Conservation (phyloP, 1,139 yeast species). For the Debaryomyces nepalensis region DNA sequence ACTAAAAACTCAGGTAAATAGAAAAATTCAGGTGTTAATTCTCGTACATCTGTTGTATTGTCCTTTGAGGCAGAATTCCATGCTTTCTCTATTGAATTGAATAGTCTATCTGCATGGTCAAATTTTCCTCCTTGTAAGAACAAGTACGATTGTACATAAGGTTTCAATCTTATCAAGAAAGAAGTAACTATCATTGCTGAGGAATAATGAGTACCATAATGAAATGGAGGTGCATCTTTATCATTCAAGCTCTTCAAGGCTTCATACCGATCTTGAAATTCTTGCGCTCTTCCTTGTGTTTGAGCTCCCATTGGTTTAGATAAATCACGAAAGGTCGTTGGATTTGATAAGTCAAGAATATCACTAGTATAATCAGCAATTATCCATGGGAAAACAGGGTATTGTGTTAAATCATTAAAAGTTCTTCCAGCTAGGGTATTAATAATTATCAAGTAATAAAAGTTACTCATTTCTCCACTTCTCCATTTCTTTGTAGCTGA, state of each 20-base stretch:
- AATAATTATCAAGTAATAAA: slow-evolving; percentile 74
- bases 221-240: slow-evolving; percentile 72
- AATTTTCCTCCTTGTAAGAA: slow-evolving; percentile 83
- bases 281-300: slow-evolving; percentile 55
- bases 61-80: slow-evolving; percentile 81
- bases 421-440: slow-evolving; percentile 88
- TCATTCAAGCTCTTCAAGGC: slow-evolving; percentile 61
- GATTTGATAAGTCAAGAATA: slow-evolving; percentile 61
- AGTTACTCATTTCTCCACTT: slow-evolving; percentile 76
- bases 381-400: slow-evolving; percentile 92
- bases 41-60: slow-evolving; percentile 85
- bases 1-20: slow-evolving; percentile 75
- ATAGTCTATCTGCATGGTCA: slow-evolving; percentile 84
- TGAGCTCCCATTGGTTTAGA: slow-evolving; percentile 94
- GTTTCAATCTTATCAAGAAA: slow-evolving; percentile 71
- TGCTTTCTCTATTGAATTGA: slow-evolving; percentile 70
- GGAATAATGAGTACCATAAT: slow-evolving; percentile 90
- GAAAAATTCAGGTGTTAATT: slow-evolving; percentile 81
- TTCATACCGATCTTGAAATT: slow-evolving; percentile 70
- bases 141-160: slow-evolving; percentile 78
- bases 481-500: slow-evolving; percentile 73
- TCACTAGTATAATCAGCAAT: slow-evolving; percentile 77
- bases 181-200: slow-evolving; percentile 92
- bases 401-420: slow-evolving; percentile 83
- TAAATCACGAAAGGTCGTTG: slow-evolving; percentile 68